A percentile compares a stretch with the other conserved stretches of the same genome.
Conservation (phyloP, 2,329 filamentous ascomycete genomes). For the Trichoderma asperellum region DNA sequence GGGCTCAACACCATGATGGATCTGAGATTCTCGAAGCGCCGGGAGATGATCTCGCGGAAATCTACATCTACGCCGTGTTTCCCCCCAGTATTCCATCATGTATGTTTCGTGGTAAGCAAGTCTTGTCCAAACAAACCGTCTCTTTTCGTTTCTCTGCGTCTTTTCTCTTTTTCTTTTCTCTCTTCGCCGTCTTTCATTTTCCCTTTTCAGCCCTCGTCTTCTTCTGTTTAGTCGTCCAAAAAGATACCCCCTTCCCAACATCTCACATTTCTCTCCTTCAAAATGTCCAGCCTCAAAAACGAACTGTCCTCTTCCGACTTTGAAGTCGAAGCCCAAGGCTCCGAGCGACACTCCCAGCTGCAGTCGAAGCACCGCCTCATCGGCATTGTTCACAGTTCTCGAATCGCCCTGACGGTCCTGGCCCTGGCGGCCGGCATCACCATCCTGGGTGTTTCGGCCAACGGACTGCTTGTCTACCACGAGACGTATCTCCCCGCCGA, state of each 20-base stretch:
- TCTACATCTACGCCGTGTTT: constrained; percentile 19
- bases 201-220: constrained; percentile 9
- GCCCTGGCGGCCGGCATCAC: constrained; percentile 56
- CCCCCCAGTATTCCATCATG: not conserved
- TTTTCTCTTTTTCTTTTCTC: not conserved
- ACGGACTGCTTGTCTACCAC: constrained; percentile 60
- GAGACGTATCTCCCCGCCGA: constrained; percentile 53
- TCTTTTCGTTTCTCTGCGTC: not conserved
- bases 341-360: constrained; percentile 42
- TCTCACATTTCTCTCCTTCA: constrained; percentile 24
- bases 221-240: not conserved
- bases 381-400: constrained; percentile 49
- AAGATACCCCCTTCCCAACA: not conserved
- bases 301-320: constrained; percentile 52
- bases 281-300: constrained; percentile 44
- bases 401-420: constrained; percentile 53
- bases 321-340: constrained; percentile 50
- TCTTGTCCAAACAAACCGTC: constrained; percentile 14
- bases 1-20: not conserved
- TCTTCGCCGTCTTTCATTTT: not conserved
- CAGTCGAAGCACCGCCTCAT: constrained; percentile 47
- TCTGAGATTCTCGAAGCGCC: constrained; percentile 16
- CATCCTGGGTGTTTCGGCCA: constrained; percentile 58
- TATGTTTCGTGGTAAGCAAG: constrained; percentile 4
- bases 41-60: not conserved